These are phyloP conservation scores for Lentinula novae-zelandiae DNA, from an alignment of 1,284 basidiomycete species.

Conservation along the genomic window DNA sequence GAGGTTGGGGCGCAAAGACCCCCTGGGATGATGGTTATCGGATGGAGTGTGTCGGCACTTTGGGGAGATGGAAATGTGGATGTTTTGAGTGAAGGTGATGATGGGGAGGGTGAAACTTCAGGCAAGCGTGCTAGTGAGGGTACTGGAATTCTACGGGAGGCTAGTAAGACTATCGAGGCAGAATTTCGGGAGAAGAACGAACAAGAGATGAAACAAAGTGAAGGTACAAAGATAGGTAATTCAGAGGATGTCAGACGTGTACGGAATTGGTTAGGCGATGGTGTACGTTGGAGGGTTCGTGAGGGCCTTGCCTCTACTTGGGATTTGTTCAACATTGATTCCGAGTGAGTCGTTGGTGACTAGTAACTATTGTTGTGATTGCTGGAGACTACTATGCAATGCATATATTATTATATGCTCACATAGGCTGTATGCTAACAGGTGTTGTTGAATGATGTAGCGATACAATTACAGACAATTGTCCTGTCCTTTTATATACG, in stretches of 20 bases:
- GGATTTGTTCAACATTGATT: conserved; percentile 29
- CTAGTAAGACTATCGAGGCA: conserved; percentile 20
- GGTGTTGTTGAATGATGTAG: too few species aligned
- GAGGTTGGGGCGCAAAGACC: conserved; percentile 83
- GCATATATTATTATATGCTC: too few species aligned
- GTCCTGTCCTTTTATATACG: too few species aligned
- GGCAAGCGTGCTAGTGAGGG: conserved; percentile 7
- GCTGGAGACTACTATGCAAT: too few species aligned
- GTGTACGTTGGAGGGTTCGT: conserved; percentile 45
- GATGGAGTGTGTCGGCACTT: conserved; percentile 80
- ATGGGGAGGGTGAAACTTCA: conserved; percentile 21
- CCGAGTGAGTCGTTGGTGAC: background rate
- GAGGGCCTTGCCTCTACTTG: conserved; percentile 59
- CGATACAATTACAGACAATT: too few species aligned
- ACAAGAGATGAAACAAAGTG: conserved; percentile 33
- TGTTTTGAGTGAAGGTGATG: conserved; percentile 36
- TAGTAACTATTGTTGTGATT: too few species aligned
- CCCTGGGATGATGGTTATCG: conserved; percentile 94
- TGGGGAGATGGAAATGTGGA: conserved; percentile 50
- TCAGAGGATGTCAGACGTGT: conserved; percentile 24
- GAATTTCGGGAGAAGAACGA: conserved; percentile 47
- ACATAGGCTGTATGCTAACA: too few species aligned
- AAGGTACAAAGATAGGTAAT: conserved; percentile 5
- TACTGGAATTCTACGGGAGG: background rate
- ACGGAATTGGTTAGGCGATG: background rate